Conservation (phyloP, 139 green algal genomes). For the Pleodorina starrii region DNA sequence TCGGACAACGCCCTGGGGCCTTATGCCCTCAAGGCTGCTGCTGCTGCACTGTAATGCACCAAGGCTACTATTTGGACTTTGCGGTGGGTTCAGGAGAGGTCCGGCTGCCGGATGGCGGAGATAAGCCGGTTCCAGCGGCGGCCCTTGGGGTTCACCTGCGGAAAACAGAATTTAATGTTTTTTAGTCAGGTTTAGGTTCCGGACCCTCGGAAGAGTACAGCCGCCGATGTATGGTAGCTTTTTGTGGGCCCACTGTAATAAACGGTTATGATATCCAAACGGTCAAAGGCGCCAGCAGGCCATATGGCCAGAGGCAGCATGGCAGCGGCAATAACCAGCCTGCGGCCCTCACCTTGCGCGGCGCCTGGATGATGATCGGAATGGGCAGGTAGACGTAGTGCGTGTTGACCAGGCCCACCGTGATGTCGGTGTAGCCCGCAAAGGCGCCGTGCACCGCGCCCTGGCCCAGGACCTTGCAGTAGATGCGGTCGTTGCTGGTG, state of each 20-base stretch:
- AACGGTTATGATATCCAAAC: too few species aligned
- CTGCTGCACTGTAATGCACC: too few species aligned
- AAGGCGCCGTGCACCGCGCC: conserved; percentile 96
- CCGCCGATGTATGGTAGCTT: too few species aligned
- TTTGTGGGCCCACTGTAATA: too few species aligned
- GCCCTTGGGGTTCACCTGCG: conserved; percentile 63
- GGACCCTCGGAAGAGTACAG: too few species aligned
- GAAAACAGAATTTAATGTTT: background rate
- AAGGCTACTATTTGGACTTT: too few species aligned
- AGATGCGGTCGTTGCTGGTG: conserved; percentile 92
- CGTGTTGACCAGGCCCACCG: conserved; percentile 93
- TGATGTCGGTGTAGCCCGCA: conserved; percentile 93
- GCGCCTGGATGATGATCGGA: conserved; percentile 87
- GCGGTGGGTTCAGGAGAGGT: conserved; percentile 58
- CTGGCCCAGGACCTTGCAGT: conserved; percentile 96
- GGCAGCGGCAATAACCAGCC: too few species aligned
- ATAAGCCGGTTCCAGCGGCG: conserved; percentile 80
- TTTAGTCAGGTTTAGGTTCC: too few species aligned
- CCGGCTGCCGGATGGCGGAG: conserved; percentile 86
- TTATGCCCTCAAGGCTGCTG: too few species aligned
- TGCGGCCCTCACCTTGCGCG: conserved; percentile 46
- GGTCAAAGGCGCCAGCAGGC: too few species aligned
- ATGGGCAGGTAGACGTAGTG: conserved; percentile 95
- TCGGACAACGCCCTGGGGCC: too few species aligned
- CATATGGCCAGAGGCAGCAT: too few species aligned